Conservation (phyloP, 495 filamentous ascomycete genomes). For the Podospora conica region DNA sequence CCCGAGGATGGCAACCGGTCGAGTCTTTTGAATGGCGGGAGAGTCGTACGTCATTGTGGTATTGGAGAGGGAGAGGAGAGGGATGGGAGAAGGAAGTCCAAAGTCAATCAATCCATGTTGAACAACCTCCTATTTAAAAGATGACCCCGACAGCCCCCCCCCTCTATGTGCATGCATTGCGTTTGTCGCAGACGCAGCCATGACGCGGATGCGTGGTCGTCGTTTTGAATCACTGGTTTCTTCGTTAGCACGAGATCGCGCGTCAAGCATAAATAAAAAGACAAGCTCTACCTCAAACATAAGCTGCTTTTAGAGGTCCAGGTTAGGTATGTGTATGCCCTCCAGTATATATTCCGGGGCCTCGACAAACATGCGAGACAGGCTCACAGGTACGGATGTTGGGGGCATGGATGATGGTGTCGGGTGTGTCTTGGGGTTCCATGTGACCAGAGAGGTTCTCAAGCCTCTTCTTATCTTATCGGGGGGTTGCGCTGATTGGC, state of each 20-base stretch:
- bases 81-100: background rate
- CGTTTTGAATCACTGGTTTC: no score
- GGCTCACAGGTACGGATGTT: no score
- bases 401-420: background rate
- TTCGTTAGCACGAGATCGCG: no score
- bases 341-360: no score
- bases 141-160: background rate
- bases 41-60: conserved; percentile 8
- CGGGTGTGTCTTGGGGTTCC: background rate
- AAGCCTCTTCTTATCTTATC: conserved; percentile 10
- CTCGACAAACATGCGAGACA: no score
- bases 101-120: no score
- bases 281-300: no score
- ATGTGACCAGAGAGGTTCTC: background rate
- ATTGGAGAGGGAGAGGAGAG: background rate
- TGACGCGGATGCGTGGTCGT: no score
- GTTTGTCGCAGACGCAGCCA: no score
- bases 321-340: no score
- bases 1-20: conserved; percentile 19
- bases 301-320: no score
- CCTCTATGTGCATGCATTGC: background rate
- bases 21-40: conserved; percentile 9
- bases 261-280: no score
- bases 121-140: background rate
- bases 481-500: conserved; percentile 1